phyloP scores from a whole-genome alignment of 177 flowering plant species.

The Vitis hybrid region DNA sequence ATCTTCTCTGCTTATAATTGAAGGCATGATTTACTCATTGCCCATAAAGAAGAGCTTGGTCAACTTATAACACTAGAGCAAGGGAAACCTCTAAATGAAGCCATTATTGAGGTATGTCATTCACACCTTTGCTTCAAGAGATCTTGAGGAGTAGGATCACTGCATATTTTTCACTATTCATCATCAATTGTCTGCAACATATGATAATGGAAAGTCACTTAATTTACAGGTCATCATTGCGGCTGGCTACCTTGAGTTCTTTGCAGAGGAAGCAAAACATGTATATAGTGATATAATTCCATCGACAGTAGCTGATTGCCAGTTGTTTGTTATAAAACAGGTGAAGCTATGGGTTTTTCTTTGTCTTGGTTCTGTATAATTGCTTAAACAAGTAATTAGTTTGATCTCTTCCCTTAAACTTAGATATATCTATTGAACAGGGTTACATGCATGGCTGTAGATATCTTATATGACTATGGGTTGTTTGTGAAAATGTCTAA shows the following conservation, averaged over 20 bases:
- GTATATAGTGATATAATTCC: slow-evolving; percentile 98
- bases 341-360: slow-evolving; percentile 23
- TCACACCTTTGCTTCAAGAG: slow-evolving; percentile 5
- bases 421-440: too few species aligned
- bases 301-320: slow-evolving; percentile 72
- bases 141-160: neutral
- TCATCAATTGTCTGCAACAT: neutral
- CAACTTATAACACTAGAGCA: slow-evolving; percentile 95
- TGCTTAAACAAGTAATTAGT: neutral
- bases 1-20: slow-evolving; percentile 10
- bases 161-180: neutral
- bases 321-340: slow-evolving; percentile 91
- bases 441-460: too few species aligned
- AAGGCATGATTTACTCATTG: slow-evolving; percentile 83
- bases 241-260: slow-evolving; percentile 90
- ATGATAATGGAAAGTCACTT: neutral
- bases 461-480: too few species aligned
- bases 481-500: too few species aligned
- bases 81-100: slow-evolving; percentile 97
- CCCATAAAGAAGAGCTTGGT: slow-evolving; percentile 90
- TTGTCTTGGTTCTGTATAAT: too few species aligned
- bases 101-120: slow-evolving; percentile 84
- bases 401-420: neutral
- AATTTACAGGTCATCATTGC: slow-evolving; percentile 70
- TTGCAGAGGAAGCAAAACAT: slow-evolving; percentile 95